phyloP scores from a whole-genome alignment of 2,329 filamentous ascomycete species.

The Trichoderma brevicompactum region DNA sequence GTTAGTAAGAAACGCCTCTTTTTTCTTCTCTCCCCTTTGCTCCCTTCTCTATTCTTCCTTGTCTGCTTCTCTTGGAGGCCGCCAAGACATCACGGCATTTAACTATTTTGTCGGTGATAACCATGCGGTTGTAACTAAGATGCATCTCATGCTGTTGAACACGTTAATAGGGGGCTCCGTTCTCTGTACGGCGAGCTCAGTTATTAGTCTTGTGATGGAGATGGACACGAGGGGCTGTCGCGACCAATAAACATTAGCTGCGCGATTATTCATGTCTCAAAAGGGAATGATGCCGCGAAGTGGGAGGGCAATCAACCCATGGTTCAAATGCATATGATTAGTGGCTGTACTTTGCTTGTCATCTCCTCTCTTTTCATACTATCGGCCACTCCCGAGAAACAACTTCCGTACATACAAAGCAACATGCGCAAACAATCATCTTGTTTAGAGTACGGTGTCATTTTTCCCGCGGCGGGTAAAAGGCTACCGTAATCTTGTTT shows the following conservation, averaged over 20 bases:
- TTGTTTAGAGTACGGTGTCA: not conserved
- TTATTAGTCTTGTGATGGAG: no score
- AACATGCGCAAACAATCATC: not conserved
- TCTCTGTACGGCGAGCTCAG: no score
- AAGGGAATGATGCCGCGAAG: no score
- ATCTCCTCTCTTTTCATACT: no score
- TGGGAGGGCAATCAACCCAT: no score
- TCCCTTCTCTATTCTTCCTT: not conserved
- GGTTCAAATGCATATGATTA: no score
- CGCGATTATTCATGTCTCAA: no score
- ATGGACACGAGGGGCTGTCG: no score
- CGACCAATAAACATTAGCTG: no score
- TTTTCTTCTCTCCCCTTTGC: not conserved
- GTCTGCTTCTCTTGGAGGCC: not conserved
- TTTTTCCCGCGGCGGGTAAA: not conserved
- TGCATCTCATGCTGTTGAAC: not conserved
- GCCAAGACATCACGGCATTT: not conserved
- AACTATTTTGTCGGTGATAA: not conserved
- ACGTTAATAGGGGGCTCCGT: not conserved
- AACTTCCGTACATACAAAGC: no score
- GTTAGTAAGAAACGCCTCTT: not conserved
- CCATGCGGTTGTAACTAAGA: not conserved
- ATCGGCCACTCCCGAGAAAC: no score
- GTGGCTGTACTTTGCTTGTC: no score
- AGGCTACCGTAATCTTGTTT: constrained; percentile 10